These are phyloP conservation scores for Syzygium jambos DNA, from an alignment of 345 rosid genomes.

Conservation along the genomic window DNA sequence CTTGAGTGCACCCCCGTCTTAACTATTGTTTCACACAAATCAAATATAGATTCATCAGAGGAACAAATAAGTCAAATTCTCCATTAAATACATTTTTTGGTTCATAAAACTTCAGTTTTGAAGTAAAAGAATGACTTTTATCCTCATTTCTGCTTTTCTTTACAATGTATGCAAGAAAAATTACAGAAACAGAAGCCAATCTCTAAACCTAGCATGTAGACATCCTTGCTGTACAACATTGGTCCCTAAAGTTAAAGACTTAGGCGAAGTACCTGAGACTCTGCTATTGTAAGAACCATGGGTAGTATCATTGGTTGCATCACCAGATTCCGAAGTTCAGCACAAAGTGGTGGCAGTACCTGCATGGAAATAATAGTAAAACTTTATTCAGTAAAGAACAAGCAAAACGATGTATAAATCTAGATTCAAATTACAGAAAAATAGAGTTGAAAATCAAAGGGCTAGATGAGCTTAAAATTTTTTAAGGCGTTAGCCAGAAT, in stretches of 20 bases:
- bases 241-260: background rate
- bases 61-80: background rate
- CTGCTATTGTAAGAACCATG: constrained; percentile 93
- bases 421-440: background rate
- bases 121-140: background rate
- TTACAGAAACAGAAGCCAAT: background rate
- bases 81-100: background rate
- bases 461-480: background rate
- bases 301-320: constrained; percentile 96
- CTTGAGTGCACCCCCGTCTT: background rate
- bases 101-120: background rate
- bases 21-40: background rate
- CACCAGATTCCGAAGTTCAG: constrained; percentile 93
- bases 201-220: background rate
- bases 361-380: constrained; percentile 16
- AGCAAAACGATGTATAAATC: background rate
- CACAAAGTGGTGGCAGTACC: constrained; percentile 99
- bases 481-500: background rate
- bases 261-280: constrained; percentile 62
- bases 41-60: background rate
- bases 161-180: background rate
- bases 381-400: constrained; percentile 2
- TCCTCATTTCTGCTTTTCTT: background rate
- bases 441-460: background rate
- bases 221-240: background rate